phyloP scores from a whole-genome alignment of 2,329 filamentous ascomycete species.

The Elsinoe perseae region DNA sequence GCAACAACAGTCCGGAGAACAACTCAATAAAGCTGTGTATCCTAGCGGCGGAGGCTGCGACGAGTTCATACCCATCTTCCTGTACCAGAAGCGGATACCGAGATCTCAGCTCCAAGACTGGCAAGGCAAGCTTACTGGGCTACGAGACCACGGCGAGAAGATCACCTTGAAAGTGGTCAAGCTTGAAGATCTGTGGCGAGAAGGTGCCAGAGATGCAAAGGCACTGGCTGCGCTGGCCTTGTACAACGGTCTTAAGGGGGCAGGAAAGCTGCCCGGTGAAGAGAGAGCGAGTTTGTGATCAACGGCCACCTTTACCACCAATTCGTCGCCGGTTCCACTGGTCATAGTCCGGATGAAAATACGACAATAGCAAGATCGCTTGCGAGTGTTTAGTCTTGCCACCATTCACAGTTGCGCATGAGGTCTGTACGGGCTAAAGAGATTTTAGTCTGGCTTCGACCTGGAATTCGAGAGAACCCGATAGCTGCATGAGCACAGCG shows the following conservation, averaged over 20 bases:
- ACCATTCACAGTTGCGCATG: too few relatives aligned
- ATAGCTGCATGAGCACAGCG: background rate
- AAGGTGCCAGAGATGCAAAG: constrained; percentile 49
- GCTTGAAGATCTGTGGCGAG: constrained; percentile 46
- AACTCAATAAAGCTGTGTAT: constrained; percentile 45
- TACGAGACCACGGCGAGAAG: constrained; percentile 50
- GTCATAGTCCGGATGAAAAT: too few relatives aligned
- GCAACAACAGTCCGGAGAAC: constrained; percentile 26
- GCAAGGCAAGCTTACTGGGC: constrained; percentile 47
- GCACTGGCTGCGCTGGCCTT: constrained; percentile 48
- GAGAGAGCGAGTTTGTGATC: constrained; percentile 1
- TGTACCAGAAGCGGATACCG: constrained; percentile 47
- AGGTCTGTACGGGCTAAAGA: too few relatives aligned
- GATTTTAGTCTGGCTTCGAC: too few relatives aligned
- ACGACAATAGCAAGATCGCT: too few relatives aligned
- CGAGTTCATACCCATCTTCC: constrained; percentile 51
- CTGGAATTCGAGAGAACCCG: too few relatives aligned
- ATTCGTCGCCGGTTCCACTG: too few relatives aligned
- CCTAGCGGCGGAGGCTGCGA: constrained; percentile 50
- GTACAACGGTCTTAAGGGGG: constrained; percentile 45
- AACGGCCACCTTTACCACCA: too few relatives aligned
- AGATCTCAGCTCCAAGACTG: constrained; percentile 42
- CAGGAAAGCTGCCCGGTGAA: constrained; percentile 34
- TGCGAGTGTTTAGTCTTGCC: too few relatives aligned
- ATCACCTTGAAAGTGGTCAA: constrained; percentile 51